phyloP scores from a whole-genome alignment of 2,329 filamentous ascomycete genomes.

The Cercospora sp. region DNA sequence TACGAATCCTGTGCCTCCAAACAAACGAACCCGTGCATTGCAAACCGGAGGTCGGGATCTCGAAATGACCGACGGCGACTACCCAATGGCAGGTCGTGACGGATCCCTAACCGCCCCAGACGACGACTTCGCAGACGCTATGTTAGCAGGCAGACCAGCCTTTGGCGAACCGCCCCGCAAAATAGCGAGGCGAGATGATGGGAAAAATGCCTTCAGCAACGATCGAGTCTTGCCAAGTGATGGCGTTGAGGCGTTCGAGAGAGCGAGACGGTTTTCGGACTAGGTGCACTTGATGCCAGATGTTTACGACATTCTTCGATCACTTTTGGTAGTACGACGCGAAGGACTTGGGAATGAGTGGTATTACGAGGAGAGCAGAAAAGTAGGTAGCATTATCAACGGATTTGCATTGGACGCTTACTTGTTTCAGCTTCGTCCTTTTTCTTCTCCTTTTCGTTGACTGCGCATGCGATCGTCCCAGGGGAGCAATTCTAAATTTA shows the following conservation, averaged over 20 bases:
- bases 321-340: background rate
- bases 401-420: background rate
- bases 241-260: slow-evolving; percentile 2
- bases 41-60: background rate
- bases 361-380: background rate
- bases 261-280: background rate
- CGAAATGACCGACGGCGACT: background rate
- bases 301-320: background rate
- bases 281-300: background rate
- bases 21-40: background rate
- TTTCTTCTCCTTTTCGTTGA: too few relatives aligned
- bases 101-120: background rate
- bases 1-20: background rate
- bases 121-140: background rate
- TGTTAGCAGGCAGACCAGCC: background rate
- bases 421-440: background rate
- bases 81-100: background rate
- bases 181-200: background rate
- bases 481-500: too few relatives aligned
- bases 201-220: background rate
- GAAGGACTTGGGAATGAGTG: background rate
- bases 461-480: too few relatives aligned
- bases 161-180: background rate
- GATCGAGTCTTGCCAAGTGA: slow-evolving; percentile 17
- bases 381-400: background rate